Conservation (phyloP, 345 rosid species). For the Arabis hirsuta region DNA sequence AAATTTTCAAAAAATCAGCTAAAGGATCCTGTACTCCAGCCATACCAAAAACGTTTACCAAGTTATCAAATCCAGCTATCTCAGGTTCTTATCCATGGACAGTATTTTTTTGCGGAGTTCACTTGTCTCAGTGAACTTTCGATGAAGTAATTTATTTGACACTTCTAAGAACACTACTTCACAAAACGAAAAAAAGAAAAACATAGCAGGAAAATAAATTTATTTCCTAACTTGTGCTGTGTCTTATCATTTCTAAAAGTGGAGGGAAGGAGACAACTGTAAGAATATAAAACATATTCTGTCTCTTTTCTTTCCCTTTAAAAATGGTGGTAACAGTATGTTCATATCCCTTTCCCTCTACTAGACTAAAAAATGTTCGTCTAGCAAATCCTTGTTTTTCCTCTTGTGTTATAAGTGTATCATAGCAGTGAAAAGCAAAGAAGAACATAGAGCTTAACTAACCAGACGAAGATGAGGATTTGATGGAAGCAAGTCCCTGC, state of each 20-base stretch:
- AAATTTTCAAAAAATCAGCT: slow-evolving; percentile 18
- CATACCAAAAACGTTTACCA: slow-evolving; percentile 16
- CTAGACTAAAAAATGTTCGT: background rate
- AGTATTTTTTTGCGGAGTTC: background rate
- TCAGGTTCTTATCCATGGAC: slow-evolving; percentile 16
- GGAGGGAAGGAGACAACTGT: no score
- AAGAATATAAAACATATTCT: no score
- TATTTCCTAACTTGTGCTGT: background rate
- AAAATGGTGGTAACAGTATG: background rate
- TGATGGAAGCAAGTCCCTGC: slow-evolving; percentile 89
- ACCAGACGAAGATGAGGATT: slow-evolving; percentile 92
- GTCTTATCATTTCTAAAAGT: background rate
- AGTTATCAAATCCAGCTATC: slow-evolving; percentile 18
- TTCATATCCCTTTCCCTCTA: background rate
- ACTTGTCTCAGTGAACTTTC: background rate
- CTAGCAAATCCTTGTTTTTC: background rate
- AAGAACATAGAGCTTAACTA: slow-evolving; percentile 45
- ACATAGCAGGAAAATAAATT: background rate
- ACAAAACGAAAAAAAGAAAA: background rate
- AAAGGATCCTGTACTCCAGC: background rate
- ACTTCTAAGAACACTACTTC: background rate
- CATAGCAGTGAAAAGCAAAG: slow-evolving; percentile 16
- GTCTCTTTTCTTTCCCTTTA: no score
- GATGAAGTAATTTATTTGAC: background rate
- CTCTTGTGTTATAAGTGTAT: slow-evolving; percentile 11